Base-by-base conservation (phyloP, 805 yeast species). In the Candida qinlingensis region DNA sequence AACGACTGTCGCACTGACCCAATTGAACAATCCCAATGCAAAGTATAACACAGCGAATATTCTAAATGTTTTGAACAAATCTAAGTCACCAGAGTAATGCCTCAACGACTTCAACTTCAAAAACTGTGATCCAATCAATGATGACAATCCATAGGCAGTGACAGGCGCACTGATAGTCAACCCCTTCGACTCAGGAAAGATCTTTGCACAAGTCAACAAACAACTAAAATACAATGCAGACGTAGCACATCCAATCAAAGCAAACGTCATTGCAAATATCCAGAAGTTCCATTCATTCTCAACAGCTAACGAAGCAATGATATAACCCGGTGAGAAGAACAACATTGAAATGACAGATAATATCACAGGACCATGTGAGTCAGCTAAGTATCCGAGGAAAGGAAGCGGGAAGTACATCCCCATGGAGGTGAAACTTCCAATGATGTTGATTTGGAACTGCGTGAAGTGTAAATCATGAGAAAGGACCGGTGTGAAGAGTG, bases 381-480 rank as follows among this genome's bases (percentile, higher is more conserved):
- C 97, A 3, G 94, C 90, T 44, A 87, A 67, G 54, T 85, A 79
- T 0, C 97, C 97, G 39, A 90, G 65, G 0, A 84, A 60, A 0
- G 98, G 97, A 6, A 92, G 79, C 8, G 92, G 82, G 45, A 89
- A 64, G 63, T 92, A 94, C 80, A 87, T 80, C 3, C 97, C 97
- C 50, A 86, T 63, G 30, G 86, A 83, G 37, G 87, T 81, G 27
- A 77, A 71, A 30, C 89, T 83, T 5, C 95, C 85, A 10, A 92
- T 80, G 48, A 81, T 65, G 66, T 92, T 94, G 63, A 80, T 73
- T 57, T 81, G 75, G 46, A 87, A 70, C 54, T 88, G 88, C 1
- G 82, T 66, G 58, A 85, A 82, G 3, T 79, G 76, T 42, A 85
- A 68, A n/a, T 69, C 63, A 10, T 68, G 61, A 49, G 80, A 81